A percentile compares a stretch with the other conserved stretches of the same genome.
phyloP scores from a whole-genome alignment of 2,329 filamentous ascomycete species.

The Beauveria medogensis region DNA sequence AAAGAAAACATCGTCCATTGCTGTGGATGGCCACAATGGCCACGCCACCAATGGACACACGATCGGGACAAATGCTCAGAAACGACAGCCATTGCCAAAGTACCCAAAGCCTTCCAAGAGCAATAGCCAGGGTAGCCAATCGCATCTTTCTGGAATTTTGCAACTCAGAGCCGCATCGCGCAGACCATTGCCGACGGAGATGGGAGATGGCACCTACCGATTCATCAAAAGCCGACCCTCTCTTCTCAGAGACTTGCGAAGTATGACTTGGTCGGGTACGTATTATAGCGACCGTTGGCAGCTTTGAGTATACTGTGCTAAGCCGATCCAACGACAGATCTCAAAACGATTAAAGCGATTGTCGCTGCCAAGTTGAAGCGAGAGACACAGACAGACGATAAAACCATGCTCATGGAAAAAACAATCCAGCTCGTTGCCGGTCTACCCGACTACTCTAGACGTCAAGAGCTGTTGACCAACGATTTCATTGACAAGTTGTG shows the following conservation, averaged over 20 bases:
- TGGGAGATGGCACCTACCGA: constrained; percentile 54
- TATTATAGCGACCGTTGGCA: fast-evolving
- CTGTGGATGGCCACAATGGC: background rate
- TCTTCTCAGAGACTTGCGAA: background rate
- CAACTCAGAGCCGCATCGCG: constrained; percentile 39
- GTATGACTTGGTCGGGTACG: background rate
- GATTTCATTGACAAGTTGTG: constrained; percentile 62
- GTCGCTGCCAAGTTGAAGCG: constrained; percentile 56
- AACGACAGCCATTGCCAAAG: background rate
- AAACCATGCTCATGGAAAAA: constrained; percentile 68
- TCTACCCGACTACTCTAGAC: constrained; percentile 54
- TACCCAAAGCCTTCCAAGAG: background rate
- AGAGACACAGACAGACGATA: constrained; percentile 59
- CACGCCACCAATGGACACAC: background rate
- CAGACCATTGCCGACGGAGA: constrained; percentile 55
- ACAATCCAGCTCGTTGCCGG: constrained; percentile 62
- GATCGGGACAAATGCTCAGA: background rate
- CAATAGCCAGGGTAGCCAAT: background rate
- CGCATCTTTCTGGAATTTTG: constrained; percentile 21
- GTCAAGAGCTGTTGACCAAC: constrained; percentile 56
- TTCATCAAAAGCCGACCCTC: constrained; percentile 35
- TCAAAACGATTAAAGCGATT: constrained; percentile 54
- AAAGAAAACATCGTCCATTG: background rate
- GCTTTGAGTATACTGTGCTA: background rate
- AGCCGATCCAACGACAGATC: constrained; percentile 34